phyloP scores from a whole-genome alignment of 2,329 filamentous ascomycete species.

The Pseudocercospora crystallina region DNA sequence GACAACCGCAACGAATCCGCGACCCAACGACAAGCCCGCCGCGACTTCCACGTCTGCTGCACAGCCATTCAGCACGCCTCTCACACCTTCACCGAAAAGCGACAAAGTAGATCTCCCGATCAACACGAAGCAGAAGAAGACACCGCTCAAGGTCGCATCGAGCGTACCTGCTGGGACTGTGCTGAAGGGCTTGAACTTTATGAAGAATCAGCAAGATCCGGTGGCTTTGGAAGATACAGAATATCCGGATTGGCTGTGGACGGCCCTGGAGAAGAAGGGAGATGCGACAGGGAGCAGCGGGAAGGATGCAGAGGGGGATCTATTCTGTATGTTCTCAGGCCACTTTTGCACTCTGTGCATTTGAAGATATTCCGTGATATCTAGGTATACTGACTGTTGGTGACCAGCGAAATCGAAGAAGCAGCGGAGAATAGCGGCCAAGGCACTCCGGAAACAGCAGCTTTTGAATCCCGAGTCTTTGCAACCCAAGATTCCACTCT shows the following conservation, averaged over 20 bases:
- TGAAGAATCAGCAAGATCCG: constrained; percentile 71
- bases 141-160: constrained; percentile 22
- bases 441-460: constrained; percentile 61
- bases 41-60: constrained; percentile 48
- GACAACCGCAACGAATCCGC: constrained; percentile 31
- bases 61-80: constrained; percentile 47
- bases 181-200: constrained; percentile 72
- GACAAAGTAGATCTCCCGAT: constrained; percentile 30
- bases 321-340: constrained; percentile 67
- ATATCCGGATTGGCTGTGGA: constrained; percentile 82
- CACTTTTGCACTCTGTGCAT: neutral
- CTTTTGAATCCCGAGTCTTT: constrained; percentile 66
- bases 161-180: constrained; percentile 65
- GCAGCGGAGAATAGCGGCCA: constrained; percentile 70
- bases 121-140: constrained; percentile 29
- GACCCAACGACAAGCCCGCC: constrained; percentile 37
- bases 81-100: constrained; percentile 32
- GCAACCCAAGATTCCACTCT: constrained; percentile 65
- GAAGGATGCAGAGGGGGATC: constrained; percentile 63
- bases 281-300: constrained; percentile 46
- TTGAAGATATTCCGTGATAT: neutral
- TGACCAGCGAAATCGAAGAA: constrained; percentile 79
- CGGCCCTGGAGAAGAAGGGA: constrained; percentile 59
- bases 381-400: neutral
- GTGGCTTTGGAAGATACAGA: constrained; percentile 71